Percentiles rank a stretch among this genome's conserved stretches.
Evolutionary conservation across 495 filamentous ascomycete genomes (phyloP).

Genomic region (Lasiosphaeria hispida): DNA sequence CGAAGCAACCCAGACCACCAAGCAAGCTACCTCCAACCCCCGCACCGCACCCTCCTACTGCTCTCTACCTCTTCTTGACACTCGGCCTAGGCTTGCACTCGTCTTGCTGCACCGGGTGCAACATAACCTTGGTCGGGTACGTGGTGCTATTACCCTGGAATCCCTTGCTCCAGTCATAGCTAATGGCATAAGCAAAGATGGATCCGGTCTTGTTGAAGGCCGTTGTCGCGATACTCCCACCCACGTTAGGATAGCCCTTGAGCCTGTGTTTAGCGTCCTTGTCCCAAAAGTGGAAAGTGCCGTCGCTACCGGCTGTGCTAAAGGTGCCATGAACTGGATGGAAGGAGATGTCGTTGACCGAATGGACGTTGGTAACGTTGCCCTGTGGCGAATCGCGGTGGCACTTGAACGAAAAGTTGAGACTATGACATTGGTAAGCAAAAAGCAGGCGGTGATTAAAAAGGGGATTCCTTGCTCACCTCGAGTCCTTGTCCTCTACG

Average conservation of each 20-base stretch:
- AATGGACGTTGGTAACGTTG: constrained; percentile 74
- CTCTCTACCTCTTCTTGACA: constrained; percentile 39
- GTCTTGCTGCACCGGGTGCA: constrained; percentile 78
- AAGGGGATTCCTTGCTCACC: constrained; percentile 37
- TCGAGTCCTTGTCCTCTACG: constrained; percentile 81
- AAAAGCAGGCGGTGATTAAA: background rate
- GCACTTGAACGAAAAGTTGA: constrained; percentile 95
- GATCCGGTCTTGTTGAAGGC: constrained; percentile 77
- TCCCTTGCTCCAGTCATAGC: constrained; percentile 97
- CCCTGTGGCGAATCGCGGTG: constrained; percentile 70
- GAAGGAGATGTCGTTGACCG: constrained; percentile 91
- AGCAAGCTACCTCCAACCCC: background rate
- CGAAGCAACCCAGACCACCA: background rate
- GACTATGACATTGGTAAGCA: constrained; percentile 37
- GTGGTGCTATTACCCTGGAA: constrained; percentile 70
- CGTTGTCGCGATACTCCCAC: constrained; percentile 77
- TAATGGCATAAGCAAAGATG: constrained; percentile 90
- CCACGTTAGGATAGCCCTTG: constrained; percentile 86
- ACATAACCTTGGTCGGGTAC: constrained; percentile 82
- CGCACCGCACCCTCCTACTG: background rate
- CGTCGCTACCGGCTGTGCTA: constrained; percentile 87
- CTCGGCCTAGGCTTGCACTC: constrained; percentile 54
- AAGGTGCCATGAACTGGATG: constrained; percentile 86
- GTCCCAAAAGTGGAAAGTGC: constrained; percentile 94
- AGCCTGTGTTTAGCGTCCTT: constrained; percentile 89